A percentile compares a stretch with the other conserved stretches of the same genome.
Evolutionary conservation across 176 grass and related monocot species (phyloP).

Genomic region (Stipa capillata): DNA sequence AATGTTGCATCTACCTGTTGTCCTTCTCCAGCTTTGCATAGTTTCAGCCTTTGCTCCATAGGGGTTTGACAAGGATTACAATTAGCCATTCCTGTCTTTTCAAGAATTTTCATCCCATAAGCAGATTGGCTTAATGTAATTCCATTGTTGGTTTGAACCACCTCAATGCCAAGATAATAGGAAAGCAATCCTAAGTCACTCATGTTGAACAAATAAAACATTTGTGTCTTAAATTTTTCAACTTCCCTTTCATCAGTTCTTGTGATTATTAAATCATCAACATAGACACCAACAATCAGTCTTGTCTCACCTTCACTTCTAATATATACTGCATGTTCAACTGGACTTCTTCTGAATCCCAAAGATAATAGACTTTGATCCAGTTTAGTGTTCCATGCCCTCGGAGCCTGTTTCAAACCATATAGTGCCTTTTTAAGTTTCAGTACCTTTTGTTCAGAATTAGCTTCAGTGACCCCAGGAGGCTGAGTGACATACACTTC

Average conservation of each 20-base stretch:
- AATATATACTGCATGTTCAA: neutral
- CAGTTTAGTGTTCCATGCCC: neutral
- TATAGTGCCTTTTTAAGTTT: neutral
- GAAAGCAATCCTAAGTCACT: neutral
- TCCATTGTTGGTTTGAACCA: neutral
- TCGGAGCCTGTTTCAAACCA: neutral
- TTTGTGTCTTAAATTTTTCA: neutral
- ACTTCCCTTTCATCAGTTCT: neutral
- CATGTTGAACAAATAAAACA: neutral
- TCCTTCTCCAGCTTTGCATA: neutral
- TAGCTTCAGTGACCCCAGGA: no score
- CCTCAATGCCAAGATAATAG: neutral
- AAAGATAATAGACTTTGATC: neutral
- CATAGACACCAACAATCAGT: neutral
- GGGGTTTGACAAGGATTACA: neutral
- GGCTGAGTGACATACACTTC: no score
- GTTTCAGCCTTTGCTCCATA: neutral
- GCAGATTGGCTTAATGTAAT: neutral
- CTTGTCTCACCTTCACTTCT: neutral
- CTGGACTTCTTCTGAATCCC: neutral
- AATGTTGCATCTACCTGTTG: neutral
- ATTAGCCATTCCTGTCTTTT: neutral
- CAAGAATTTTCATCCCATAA: neutral
- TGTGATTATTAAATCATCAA: neutral
- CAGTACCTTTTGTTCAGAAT: neutral